phyloP scores from a whole-genome alignment of 768 basidiomycete species.

The Psilocybe cubensis region DNA sequence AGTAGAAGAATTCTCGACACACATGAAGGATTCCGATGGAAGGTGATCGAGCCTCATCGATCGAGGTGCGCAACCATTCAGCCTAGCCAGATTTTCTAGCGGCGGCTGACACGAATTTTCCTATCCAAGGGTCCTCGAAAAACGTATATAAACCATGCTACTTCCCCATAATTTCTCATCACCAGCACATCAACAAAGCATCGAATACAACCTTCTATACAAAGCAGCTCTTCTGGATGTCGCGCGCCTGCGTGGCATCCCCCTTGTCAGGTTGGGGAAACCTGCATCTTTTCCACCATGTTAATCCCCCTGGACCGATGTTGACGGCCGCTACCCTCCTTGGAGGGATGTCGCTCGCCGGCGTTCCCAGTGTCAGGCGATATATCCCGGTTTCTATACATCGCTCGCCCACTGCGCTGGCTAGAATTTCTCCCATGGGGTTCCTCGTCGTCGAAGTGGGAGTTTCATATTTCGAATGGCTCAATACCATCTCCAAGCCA shows the following conservation, averaged over 20 bases:
- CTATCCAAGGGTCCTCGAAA: too few species aligned
- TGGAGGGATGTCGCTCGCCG: neutral
- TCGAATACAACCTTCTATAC: neutral
- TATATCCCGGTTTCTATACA: neutral
- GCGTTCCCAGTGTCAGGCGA: neutral
- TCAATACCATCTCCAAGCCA: neutral
- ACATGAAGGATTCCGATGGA: too few species aligned
- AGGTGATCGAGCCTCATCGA: too few species aligned
- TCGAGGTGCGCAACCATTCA: too few species aligned
- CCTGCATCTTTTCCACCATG: neutral
- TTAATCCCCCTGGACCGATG: neutral
- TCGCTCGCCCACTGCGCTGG: neutral
- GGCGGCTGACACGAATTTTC: too few species aligned
- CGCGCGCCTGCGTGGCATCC: neutral
- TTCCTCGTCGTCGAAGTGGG: neutral
- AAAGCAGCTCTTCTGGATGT: neutral
- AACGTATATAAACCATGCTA: too few species aligned
- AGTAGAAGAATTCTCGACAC: too few species aligned
- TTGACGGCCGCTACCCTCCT: neutral
- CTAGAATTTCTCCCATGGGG: neutral
- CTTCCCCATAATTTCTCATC: too few species aligned
- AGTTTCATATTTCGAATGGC: neutral
- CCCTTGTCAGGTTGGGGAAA: neutral
- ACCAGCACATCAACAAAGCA: neutral
- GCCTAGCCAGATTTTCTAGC: too few species aligned